phyloP scores from a whole-genome alignment of 257 asterid genomes.

The Primulina huaijiensis region DNA sequence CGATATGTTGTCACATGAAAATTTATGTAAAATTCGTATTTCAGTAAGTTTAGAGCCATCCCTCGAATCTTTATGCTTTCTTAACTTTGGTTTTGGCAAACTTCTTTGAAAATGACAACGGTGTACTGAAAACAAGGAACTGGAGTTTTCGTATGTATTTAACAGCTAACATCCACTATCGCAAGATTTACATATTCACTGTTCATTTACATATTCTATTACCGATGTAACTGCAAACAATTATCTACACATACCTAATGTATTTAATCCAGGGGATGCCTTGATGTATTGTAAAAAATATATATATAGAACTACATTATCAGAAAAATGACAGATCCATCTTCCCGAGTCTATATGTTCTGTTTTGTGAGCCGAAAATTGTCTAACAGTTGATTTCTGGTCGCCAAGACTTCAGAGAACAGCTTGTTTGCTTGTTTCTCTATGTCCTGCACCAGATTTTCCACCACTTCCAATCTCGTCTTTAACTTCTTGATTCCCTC shows the following conservation, averaged over 20 bases:
- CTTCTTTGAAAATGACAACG: neutral
- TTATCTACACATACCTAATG: neutral
- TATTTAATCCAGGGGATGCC: neutral
- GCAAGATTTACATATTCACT: neutral
- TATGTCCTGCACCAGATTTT: slow-evolving; percentile 29
- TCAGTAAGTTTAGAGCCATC: too few relatives aligned
- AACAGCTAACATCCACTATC: too few relatives aligned
- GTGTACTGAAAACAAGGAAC: neutral
- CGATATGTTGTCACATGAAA: too few relatives aligned
- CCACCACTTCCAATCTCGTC: slow-evolving; percentile 40
- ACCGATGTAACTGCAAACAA: too few relatives aligned
- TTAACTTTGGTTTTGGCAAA: too few relatives aligned
- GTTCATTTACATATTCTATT: neutral
- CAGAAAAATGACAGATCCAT: neutral
- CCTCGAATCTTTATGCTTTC: neutral
- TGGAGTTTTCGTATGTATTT: neutral
- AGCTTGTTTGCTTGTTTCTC: slow-evolving; percentile 41
- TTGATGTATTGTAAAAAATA: neutral
- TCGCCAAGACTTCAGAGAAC: slow-evolving; percentile 46
- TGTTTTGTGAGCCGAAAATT: slow-evolving; percentile 34
- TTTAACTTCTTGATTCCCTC: slow-evolving; percentile 31
- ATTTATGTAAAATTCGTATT: too few relatives aligned
- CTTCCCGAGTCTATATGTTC: neutral
- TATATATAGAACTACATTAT: neutral
- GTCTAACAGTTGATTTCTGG: slow-evolving; percentile 53